Evolutionary conservation across 148 eudicot genomes (phyloP).

Genomic region (Cornus controversa): DNA sequence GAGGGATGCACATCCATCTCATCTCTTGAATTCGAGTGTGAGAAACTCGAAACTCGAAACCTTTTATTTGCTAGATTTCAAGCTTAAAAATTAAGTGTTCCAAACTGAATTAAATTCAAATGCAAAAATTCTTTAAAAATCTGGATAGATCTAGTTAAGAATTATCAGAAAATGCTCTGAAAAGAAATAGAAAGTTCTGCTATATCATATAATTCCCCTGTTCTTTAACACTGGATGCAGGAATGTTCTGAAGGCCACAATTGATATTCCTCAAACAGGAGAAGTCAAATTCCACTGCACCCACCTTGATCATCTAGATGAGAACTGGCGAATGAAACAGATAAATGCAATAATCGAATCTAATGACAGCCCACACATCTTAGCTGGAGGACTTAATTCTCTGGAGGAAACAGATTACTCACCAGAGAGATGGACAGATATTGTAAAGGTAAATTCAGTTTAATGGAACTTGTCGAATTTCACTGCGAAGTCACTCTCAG

Average conservation of each 20-base stretch:
- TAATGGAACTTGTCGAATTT: background rate
- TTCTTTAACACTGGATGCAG: conserved; percentile 33
- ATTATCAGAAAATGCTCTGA: background rate
- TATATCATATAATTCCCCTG: background rate
- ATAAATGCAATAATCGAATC: conserved; percentile 77
- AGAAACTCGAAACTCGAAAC: background rate
- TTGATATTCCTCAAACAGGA: conserved; percentile 74
- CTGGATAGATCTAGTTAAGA: too few species aligned
- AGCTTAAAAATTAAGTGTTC: background rate
- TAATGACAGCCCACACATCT: conserved; percentile 70
- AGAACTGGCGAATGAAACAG: conserved; percentile 96
- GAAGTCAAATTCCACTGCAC: conserved; percentile 83
- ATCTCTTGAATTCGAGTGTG: too few species aligned
- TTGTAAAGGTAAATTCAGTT: conserved; percentile 55
- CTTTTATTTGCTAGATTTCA: background rate
- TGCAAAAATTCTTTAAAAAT: too few species aligned
- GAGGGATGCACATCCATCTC: background rate
- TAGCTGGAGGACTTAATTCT: conserved; percentile 94
- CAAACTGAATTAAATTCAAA: too few species aligned
- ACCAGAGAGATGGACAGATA: conserved; percentile 91
- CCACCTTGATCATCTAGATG: conserved; percentile 87
- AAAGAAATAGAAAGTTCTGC: background rate
- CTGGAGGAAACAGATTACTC: conserved; percentile 89
- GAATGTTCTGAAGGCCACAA: conserved; percentile 86
- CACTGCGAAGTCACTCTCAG: background rate